Percentiles rank a stretch among this genome's conserved stretches.
phyloP scores from a whole-genome alignment of 2,329 filamentous ascomycete species.

The Ophiostoma sp. region DNA sequence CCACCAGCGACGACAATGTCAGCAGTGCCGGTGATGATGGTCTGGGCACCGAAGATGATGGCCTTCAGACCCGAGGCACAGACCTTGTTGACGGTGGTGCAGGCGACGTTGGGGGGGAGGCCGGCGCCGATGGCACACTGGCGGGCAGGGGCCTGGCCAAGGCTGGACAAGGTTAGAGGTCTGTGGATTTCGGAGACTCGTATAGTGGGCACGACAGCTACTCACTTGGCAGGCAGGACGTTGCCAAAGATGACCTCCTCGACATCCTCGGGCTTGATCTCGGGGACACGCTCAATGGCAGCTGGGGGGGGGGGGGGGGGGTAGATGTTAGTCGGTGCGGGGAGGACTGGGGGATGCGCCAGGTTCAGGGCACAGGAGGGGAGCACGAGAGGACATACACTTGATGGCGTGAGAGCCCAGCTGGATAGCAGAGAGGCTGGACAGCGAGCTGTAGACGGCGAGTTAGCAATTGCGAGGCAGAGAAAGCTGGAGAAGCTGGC shows the following conservation, averaged over 20 bases:
- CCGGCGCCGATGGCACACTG: slow-evolving; percentile 90
- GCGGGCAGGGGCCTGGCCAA: slow-evolving; percentile 92
- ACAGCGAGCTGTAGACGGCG: slow-evolving; percentile 64
- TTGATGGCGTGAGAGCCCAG: slow-evolving; percentile 91
- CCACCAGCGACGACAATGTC: slow-evolving; percentile 90
- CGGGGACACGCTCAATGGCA: slow-evolving; percentile 78
- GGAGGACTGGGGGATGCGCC: background rate
- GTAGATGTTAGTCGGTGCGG: slow-evolving; percentile 17
- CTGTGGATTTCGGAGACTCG: background rate
- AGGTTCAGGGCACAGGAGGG: background rate
- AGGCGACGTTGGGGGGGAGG: slow-evolving; percentile 70
- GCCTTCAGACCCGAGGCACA: slow-evolving; percentile 95
- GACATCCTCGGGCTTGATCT: slow-evolving; percentile 82
- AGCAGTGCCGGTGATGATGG: slow-evolving; percentile 94
- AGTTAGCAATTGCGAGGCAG: slow-evolving; percentile 13
- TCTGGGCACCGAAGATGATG: slow-evolving; percentile 89
- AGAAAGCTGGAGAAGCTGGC: background rate
- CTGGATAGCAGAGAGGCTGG: slow-evolving; percentile 78
- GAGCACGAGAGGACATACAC: slow-evolving; percentile 51
- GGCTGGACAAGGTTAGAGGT: slow-evolving; percentile 44
- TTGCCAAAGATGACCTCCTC: slow-evolving; percentile 98
- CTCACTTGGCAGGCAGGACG: slow-evolving; percentile 90
- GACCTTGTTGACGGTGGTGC: slow-evolving; percentile 97
- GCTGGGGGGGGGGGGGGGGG: slow-evolving; percentile 37
- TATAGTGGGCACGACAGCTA: background rate